Evolutionary conservation across 2,329 filamentous ascomycete species (phyloP), one percentile per base, ranked within the genome.

Genomic region (Talaromyces sp.): DNA sequence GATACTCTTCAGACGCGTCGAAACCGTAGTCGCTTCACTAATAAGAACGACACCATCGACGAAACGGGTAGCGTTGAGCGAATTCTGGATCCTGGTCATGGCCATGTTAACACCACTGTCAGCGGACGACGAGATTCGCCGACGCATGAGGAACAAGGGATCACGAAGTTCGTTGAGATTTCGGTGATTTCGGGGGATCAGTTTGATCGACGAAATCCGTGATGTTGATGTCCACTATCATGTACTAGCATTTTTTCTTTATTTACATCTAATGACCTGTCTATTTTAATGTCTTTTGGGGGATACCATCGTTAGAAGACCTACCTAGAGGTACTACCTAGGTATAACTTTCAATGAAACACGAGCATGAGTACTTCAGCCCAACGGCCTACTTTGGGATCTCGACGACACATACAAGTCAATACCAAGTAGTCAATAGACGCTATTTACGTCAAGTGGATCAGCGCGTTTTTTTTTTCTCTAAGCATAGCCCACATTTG

Each of bases 141-240:
- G 37, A 57, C 54, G 16, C 54, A 57, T 42, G 54, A 57, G 21
- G 54, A 57, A 5, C 54, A 42, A 14, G 54, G 54, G 0, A 57
- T 57, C 7, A 57, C 54, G 12, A 57, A 57, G 14, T 57, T 40
- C 18, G 54, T 57, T 25, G 54, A 57, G 37, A 57, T 57, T 42
- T 57, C 54, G 8, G 54, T 57, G 8, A 18, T 42, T n/a, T 57
- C 54, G 35, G 54, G 37, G 12, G 35, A 57, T 28, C 54, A 57
- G 3, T 57, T 57, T 57, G 54, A 57, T 57, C 54, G 54, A 25
- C 54, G 35, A 14, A 57, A 57, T 16, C 54, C 54, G n/a, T 56
- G 54, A 57, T 57, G 12, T 25, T 12, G 5, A 21, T 42, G n/a
- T 57, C 25, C 25, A 39, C 12, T 56, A 56, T 37, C 9, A 40